These are phyloP conservation scores for Solanum peruvianum DNA, from an alignment of 257 asterid species.

Conservation along the genomic window DNA sequence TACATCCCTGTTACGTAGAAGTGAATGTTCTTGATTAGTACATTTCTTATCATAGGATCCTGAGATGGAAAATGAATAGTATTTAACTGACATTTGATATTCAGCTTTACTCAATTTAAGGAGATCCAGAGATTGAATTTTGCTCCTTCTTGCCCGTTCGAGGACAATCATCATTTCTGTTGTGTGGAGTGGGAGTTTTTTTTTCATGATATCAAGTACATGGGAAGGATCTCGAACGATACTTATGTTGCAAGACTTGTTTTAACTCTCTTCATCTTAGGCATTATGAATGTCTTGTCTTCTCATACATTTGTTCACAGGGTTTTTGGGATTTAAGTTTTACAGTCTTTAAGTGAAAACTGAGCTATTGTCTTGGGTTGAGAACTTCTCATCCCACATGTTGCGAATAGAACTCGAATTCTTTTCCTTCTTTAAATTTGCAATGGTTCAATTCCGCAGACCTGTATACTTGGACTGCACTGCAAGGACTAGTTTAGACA, in stretches of 20 bases:
- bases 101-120: not conserved
- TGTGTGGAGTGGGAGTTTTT: not conserved
- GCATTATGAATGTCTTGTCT: not conserved
- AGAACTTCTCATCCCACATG: not conserved
- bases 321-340: not conserved
- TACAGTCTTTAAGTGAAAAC: not conserved
- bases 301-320: not conserved
- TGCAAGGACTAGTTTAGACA: slow-evolving; percentile 86
- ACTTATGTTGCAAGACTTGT: not conserved
- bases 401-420: not conserved
- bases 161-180: not conserved
- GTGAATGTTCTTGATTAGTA: not conserved
- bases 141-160: not conserved
- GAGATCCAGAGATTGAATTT: not conserved
- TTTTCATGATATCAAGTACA: not conserved
- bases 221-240: not conserved
- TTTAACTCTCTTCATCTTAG: not conserved
- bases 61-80: not conserved
- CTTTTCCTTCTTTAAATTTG: not conserved
- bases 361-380: not conserved
- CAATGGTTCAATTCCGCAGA: slow-evolving; percentile 29
- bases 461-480: slow-evolving; percentile 86
- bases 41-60: not conserved
- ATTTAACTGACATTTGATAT: not conserved
- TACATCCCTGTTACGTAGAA: not conserved